Conservation (phyloP, 495 filamentous ascomycete species). For the Xylaria cubensis region DNA sequence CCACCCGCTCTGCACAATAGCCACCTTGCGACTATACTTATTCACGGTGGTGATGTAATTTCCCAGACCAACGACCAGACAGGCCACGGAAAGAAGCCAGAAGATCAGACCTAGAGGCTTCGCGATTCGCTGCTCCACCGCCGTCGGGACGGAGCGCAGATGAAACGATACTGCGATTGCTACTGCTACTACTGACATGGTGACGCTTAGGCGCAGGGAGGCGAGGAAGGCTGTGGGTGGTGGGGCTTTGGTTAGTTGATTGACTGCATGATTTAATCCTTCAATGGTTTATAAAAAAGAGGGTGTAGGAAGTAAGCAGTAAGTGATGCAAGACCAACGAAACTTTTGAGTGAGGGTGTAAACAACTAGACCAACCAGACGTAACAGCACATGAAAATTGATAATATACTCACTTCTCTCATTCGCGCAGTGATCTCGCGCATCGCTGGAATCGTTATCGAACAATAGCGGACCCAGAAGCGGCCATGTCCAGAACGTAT, state of each 20-base stretch:
- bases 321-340: background rate
- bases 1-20: slow-evolving; percentile 92
- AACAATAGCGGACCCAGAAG: slow-evolving; percentile 82
- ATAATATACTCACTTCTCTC: slow-evolving; percentile 66
- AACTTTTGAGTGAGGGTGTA: background rate
- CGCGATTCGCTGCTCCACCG: slow-evolving; percentile 75
- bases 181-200: slow-evolving; percentile 86
- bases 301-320: no score
- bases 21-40: slow-evolving; percentile 76
- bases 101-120: slow-evolving; percentile 87
- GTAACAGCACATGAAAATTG: background rate
- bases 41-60: slow-evolving; percentile 91
- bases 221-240: slow-evolving; percentile 74
- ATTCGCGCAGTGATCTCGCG: slow-evolving; percentile 81
- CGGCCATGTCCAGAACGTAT: slow-evolving; percentile 70
- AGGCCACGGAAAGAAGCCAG: slow-evolving; percentile 80
- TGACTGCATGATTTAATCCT: no score
- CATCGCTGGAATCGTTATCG: slow-evolving; percentile 86
- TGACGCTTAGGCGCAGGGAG: slow-evolving; percentile 89
- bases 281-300: no score
- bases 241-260: background rate
- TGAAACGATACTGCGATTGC: slow-evolving; percentile 95
- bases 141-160: slow-evolving; percentile 72
- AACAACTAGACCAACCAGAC: background rate
- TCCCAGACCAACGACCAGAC: slow-evolving; percentile 75